Conservation (phyloP, 2,329 filamentous ascomycete species). For the Neopestalotiopsis sp. region DNA sequence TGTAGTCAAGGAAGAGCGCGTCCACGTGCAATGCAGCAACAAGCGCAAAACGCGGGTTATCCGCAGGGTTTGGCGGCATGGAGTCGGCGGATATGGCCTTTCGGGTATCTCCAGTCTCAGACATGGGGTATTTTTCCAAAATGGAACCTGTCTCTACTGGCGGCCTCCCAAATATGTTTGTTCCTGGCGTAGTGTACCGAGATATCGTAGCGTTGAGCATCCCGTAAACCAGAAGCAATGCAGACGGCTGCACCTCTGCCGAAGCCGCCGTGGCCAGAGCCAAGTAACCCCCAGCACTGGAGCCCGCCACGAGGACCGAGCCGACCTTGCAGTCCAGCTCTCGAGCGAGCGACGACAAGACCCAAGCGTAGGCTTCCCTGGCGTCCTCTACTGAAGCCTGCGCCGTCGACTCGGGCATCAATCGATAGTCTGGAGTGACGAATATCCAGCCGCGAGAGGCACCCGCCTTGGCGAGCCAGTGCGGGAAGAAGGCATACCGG, state of each 20-base stretch:
- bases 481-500: constrained; percentile 19
- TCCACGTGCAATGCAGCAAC: constrained; percentile 19
- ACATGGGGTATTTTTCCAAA: constrained; percentile 12
- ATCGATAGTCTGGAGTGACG: constrained; percentile 20
- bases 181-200: constrained; percentile 19
- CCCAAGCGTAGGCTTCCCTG: constrained; percentile 19
- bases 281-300: constrained; percentile 20
- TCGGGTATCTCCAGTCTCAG: constrained; percentile 10
- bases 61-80: constrained; percentile 4
- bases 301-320: constrained; percentile 18
- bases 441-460: constrained; percentile 20
- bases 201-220: constrained; percentile 17
- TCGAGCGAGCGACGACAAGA: constrained; percentile 8
- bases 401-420: constrained; percentile 22
- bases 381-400: constrained; percentile 17
- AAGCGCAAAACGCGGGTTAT: constrained; percentile 7
- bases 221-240: constrained; percentile 18
- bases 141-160: background rate
- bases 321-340: constrained; percentile 5
- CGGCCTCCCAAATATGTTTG: constrained; percentile 18
- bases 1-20: constrained; percentile 21
- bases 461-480: constrained; percentile 17
- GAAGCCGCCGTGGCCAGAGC: constrained; percentile 15
- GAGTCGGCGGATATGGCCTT: constrained; percentile 17
- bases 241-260: constrained; percentile 10